These are phyloP conservation scores for Clonostachys solani DNA, from an alignment of 2,329 filamentous ascomycete species.

Conservation along the genomic window DNA sequence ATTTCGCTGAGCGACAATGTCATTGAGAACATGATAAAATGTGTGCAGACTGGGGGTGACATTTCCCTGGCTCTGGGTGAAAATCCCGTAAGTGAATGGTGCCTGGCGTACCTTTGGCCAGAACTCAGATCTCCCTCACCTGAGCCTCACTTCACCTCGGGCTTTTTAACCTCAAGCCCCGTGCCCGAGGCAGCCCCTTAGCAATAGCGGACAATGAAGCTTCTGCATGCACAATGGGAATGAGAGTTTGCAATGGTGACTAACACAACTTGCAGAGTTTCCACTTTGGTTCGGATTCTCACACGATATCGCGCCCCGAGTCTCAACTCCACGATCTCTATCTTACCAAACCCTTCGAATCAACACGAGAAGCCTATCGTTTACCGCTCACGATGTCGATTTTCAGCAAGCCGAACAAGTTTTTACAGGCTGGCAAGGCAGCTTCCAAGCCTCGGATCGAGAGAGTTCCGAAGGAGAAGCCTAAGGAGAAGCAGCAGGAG, in stretches of 20 bases:
- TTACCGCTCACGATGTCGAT: slow-evolving; percentile 48
- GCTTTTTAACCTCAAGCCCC: no score
- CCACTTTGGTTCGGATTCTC: slow-evolving; percentile 45
- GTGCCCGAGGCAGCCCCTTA: no score
- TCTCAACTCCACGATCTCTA: slow-evolving; percentile 52
- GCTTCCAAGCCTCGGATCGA: not conserved
- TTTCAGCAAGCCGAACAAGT: slow-evolving; percentile 23
- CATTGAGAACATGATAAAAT: slow-evolving; percentile 59
- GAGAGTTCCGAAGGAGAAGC: slow-evolving; percentile 9
- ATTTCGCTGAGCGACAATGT: slow-evolving; percentile 52
- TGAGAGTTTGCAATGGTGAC: not conserved
- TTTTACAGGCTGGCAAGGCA: not conserved
- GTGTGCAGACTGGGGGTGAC: slow-evolving; percentile 49
- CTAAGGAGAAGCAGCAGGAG: not conserved
- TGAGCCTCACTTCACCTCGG: slow-evolving; percentile 1
- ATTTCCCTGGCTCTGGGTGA: slow-evolving; percentile 54
- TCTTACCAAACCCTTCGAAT: slow-evolving; percentile 45
- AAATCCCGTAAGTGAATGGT: slow-evolving; percentile 48
- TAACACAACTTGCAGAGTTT: slow-evolving; percentile 36
- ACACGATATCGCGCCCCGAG: slow-evolving; percentile 38
- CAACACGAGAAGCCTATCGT: slow-evolving; percentile 38
- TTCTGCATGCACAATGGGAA: not conserved
- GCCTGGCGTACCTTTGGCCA: no score
- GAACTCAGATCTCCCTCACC: slow-evolving; percentile 1
- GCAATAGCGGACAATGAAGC: not conserved